Base-by-base conservation (phyloP, 2,329 filamentous ascomycete species). In the Zymoseptoria ardabiliae region DNA sequence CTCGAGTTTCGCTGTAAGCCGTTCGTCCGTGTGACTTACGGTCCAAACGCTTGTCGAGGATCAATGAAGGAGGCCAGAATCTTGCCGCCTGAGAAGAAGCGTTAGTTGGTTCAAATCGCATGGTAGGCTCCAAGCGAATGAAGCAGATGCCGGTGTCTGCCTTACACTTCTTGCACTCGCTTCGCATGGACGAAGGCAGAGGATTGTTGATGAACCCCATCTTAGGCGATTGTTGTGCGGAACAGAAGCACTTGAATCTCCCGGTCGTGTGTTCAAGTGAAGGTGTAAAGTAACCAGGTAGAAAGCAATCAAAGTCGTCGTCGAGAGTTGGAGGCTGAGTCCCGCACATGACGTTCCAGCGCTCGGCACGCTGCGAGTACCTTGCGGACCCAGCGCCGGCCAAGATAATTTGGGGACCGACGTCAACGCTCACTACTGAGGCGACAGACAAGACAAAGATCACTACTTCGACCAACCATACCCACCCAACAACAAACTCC, bases 11-110 rank as follows among this genome's bases (percentile, higher is more conserved):
- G 35, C 35, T 45, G 35, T 13, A n/a, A 7, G 35, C 35, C 35
- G 13, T 17, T 1, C 4, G 13, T n/a, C 11, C 13, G 4, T 7
- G 17, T 5, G 13, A n/a, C 35, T 45, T 45, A 45, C 35, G 94
- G 93, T 5, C 93, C 91, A 74, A 97, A 96, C 20, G 93, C 79
- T 79, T 97, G 93, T 72, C 87, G 85, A 20, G 94, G 94, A 73
- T 97, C 94, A 73, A 97, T 84, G 74, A 99, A 99, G 11, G 92
- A 96, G 52, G 89, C 85, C 68, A 99, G 84, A 71, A 97, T 97
- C 81, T 96, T 96, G 72, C 89, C 89, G 73, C 91, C 94, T 78
- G 17, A 7, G 50, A 13, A n/a, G 35, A 45, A 17, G 13, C n/a
- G 35, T 45, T 5, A 45, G 35, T 41, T 5, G 11, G 11, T n/a